A percentile compares a stretch with the other conserved stretches of the same genome.
phyloP scores from a whole-genome alignment of 306 rosid genomes.

The Lathyrus aphaca region DNA sequence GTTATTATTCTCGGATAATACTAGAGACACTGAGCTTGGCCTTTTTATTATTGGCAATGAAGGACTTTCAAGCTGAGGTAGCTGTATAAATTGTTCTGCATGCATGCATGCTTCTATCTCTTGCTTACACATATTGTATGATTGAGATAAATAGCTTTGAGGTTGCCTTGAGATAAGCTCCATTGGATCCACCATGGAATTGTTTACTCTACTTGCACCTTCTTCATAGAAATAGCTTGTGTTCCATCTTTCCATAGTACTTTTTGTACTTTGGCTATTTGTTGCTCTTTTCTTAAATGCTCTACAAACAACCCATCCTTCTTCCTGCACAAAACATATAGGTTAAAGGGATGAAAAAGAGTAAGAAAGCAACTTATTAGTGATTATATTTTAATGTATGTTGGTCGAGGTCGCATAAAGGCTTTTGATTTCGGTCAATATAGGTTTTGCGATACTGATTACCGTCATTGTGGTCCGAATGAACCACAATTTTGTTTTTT shows the following conservation, averaged over 20 bases:
- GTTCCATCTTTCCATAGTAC: constrained; percentile 71
- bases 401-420: not conserved
- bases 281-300: constrained; percentile 86
- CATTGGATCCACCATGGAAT: constrained; percentile 57
- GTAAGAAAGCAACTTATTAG: not conserved
- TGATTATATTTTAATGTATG: constrained; percentile 28
- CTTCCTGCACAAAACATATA: constrained; percentile 62
- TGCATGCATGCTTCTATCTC: constrained; percentile 68
- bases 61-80: constrained; percentile 87
- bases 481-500: too few relatives aligned
- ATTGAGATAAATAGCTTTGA: constrained; percentile 50
- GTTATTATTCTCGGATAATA: constrained; percentile 44
- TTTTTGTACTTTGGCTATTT: constrained; percentile 57
- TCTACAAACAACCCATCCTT: constrained; percentile 99
- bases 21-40: constrained; percentile 55
- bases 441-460: too few relatives aligned
- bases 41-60: constrained; percentile 67
- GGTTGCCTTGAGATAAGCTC: constrained; percentile 63
- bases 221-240: constrained; percentile 76
- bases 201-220: constrained; percentile 43
- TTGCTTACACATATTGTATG: constrained; percentile 70
- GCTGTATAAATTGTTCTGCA: constrained; percentile 67
- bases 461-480: too few relatives aligned
- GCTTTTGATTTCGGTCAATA: too few relatives aligned
- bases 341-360: not conserved